Evolutionary conservation across 2,329 filamentous ascomycete genomes (phyloP).

Genomic region (Cadophora luteo-olivacea): DNA sequence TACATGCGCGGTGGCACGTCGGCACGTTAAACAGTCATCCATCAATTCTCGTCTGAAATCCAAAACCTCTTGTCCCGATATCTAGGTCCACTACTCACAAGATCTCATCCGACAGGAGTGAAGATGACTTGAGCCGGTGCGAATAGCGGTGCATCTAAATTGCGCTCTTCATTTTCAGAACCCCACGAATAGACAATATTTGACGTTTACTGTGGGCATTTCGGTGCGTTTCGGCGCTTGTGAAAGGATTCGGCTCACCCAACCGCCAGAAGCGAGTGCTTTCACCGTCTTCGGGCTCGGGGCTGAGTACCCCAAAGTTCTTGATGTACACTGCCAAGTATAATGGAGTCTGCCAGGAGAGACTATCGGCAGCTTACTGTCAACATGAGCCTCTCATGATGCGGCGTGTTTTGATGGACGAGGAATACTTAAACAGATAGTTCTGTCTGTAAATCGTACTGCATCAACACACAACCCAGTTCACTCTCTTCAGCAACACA

Average conservation of each 20-base stretch:
- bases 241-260: conserved; percentile 4
- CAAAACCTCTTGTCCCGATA: conserved; percentile 10
- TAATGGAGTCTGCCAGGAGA: neutral
- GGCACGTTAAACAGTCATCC: neutral
- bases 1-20: conserved; percentile 1
- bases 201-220: conserved; percentile 8
- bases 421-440: conserved; percentile 18
- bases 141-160: neutral
- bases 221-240: conserved; percentile 21
- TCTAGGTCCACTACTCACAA: neutral
- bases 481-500: conserved; percentile 15
- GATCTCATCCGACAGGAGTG: neutral
- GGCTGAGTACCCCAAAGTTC: conserved; percentile 10
- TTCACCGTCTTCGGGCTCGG: conserved; percentile 14
- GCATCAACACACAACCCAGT: conserved; percentile 13
- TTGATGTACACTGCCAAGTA: conserved; percentile 13
- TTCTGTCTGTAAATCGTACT: conserved; percentile 15
- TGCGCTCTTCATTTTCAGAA: neutral
- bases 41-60: conserved; percentile 12
- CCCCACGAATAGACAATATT: neutral
- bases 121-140: conserved; percentile 13
- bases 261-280: conserved; percentile 1
- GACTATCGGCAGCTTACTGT: conserved; percentile 16
- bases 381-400: neutral
- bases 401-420: conserved; percentile 13